Evolutionary conservation across 257 asterid genomes (phyloP).

Genomic region (Prunella vulgaris): DNA sequence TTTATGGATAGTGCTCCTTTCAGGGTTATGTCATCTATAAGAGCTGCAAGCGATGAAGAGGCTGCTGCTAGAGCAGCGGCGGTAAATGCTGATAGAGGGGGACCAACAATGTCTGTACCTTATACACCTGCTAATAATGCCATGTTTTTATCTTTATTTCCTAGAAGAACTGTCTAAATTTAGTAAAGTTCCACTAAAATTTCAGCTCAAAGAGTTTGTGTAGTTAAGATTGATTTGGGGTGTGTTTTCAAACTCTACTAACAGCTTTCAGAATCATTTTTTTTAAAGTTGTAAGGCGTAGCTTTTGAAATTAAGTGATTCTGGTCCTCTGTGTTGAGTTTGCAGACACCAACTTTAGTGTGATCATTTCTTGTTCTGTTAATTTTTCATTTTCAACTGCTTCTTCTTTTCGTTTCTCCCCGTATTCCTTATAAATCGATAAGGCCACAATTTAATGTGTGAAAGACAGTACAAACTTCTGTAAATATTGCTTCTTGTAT

Average conservation of each 20-base stretch:
- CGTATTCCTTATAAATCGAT: background rate
- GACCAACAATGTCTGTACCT: constrained; percentile 67
- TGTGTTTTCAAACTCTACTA: too few relatives aligned
- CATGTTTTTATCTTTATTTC: constrained; percentile 13
- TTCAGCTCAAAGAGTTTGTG: background rate
- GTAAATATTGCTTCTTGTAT: background rate
- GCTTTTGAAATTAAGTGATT: too few relatives aligned
- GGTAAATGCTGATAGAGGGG: constrained; percentile 50
- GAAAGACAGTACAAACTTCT: background rate
- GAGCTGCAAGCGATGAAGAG: constrained; percentile 77
- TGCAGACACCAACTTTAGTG: too few relatives aligned
- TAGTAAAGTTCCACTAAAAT: background rate
- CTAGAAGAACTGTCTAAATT: background rate
- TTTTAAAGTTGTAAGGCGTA: too few relatives aligned
- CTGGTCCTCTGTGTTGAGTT: too few relatives aligned
- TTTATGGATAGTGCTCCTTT: background rate
- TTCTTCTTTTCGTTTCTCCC: background rate
- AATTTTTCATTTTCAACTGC: background rate
- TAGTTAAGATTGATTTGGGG: constrained; percentile 10
- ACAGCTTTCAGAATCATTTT: too few relatives aligned
- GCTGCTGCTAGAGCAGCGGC: constrained; percentile 70
- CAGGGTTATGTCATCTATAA: constrained; percentile 45
- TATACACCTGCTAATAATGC: constrained; percentile 9
- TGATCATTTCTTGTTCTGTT: background rate
- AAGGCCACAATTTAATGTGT: background rate